Conservation (phyloP, 208 protist species). For the Leishmania tarentolae region DNA sequence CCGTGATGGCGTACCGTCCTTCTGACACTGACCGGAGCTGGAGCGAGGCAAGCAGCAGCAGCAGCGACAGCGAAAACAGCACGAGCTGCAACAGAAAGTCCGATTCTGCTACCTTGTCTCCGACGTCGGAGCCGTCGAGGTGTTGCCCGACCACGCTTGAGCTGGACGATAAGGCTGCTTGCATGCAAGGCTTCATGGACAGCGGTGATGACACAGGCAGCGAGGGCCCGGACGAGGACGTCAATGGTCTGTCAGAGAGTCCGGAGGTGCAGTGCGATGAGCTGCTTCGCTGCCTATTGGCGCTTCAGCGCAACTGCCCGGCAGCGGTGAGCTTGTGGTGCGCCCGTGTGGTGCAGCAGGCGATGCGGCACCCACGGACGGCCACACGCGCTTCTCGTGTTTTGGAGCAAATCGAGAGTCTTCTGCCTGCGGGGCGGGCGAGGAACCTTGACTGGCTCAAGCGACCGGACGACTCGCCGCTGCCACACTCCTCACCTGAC, state of each 20-base stretch:
- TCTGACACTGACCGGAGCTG: constrained; percentile 13
- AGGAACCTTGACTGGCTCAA: not conserved
- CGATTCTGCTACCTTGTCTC: not conserved
- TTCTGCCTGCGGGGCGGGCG: not conserved
- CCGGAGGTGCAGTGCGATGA: constrained; percentile 28
- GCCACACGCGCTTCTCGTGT: constrained; percentile 9
- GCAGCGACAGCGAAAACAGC: not conserved
- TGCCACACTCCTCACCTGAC: not conserved
- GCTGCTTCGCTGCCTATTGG: constrained; percentile 23
- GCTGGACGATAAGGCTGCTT: not conserved
- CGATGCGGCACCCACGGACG: constrained; percentile 15
- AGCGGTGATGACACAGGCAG: not conserved
- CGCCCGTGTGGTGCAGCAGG: constrained; percentile 27
- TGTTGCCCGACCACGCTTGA: not conserved
- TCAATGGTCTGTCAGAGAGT: constrained; percentile 1
- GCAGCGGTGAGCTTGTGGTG: constrained; percentile 30
- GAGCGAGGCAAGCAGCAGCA: not conserved
- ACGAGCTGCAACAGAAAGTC: not conserved
- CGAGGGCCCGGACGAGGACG: not conserved
- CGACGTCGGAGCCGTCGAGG: not conserved
- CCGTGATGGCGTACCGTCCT: constrained; percentile 4
- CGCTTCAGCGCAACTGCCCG: constrained; percentile 21
- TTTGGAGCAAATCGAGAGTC: constrained; percentile 15
- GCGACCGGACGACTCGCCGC: not conserved
- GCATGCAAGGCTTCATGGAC: not conserved